phyloP scores from a whole-genome alignment of 1,139 yeast genomes.

The Saccharomycopsis hybrid region DNA sequence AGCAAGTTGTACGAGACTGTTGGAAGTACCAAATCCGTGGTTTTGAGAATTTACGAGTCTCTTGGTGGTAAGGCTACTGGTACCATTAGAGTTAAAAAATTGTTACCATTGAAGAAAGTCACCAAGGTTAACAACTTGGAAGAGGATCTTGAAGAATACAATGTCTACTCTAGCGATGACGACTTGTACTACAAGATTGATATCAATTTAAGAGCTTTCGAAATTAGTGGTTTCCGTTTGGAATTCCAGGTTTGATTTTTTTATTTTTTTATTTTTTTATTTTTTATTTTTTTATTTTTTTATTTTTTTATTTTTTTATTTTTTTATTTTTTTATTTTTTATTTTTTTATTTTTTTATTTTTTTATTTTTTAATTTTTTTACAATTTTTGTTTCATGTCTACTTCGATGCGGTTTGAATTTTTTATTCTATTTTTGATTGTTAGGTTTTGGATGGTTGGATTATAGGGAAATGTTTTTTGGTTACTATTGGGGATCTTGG shows the following conservation, averaged over 20 bases:
- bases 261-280: neutral
- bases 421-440: too few species aligned
- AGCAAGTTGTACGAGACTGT: neutral
- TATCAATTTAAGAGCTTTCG: constrained; percentile 61
- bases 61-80: constrained; percentile 72
- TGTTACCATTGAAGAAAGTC: constrained; percentile 43
- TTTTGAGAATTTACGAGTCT: constrained; percentile 76
- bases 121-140: constrained; percentile 66
- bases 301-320: neutral
- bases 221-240: constrained; percentile 60
- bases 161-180: constrained; percentile 24
- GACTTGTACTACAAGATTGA: constrained; percentile 37
- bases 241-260: constrained; percentile 28
- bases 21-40: constrained; percentile 44
- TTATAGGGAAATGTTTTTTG: too few species aligned
- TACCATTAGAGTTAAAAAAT: constrained; percentile 33
- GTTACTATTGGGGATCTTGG: too few species aligned
- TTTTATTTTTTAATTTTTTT: too few species aligned
- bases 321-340: neutral
- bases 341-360: neutral
- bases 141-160: constrained; percentile 34
- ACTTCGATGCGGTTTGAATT: neutral
- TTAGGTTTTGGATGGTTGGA: too few species aligned
- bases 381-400: neutral
- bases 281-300: neutral